Evolutionary conservation across 768 basidiomycete genomes (phyloP).

Genomic region (Boletus vermiculosoides): DNA sequence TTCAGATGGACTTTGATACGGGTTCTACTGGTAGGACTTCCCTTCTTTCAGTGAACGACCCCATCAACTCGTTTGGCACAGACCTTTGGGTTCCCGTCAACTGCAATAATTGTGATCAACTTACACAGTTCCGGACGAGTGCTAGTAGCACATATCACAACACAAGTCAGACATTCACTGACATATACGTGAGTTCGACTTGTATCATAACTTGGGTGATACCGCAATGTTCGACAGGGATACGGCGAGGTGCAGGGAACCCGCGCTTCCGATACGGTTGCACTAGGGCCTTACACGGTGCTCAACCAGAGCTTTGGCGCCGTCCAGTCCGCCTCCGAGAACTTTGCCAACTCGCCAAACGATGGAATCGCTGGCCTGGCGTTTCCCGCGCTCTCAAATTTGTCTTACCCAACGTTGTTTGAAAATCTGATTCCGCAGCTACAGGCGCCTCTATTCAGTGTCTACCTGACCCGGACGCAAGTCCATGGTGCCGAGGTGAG

Average conservation of each 20-base stretch:
- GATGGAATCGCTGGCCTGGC: conserved; percentile 62
- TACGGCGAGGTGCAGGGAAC: conserved; percentile 51
- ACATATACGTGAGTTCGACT: conserved; percentile 42
- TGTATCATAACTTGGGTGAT: conserved; percentile 8
- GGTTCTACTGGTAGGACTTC: conserved; percentile 41
- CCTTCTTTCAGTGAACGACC: background rate
- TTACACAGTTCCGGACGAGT: conserved; percentile 36
- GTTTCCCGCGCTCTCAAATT: conserved; percentile 54
- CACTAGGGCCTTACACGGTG: conserved; percentile 45
- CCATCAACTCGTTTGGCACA: conserved; percentile 17
- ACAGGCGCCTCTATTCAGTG: conserved; percentile 50
- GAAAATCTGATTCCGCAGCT: conserved; percentile 56
- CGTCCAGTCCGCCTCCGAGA: conserved; percentile 44
- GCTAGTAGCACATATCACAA: conserved; percentile 43
- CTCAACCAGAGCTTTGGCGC: conserved; percentile 56
- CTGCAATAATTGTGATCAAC: conserved; percentile 40
- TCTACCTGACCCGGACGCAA: conserved; percentile 49
- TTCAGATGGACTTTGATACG: conserved; percentile 65
- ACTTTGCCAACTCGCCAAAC: conserved; percentile 51
- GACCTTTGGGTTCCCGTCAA: conserved; percentile 58
- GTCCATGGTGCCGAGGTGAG: conserved; percentile 49
- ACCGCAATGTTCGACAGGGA: conserved; percentile 37
- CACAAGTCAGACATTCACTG: conserved; percentile 32
- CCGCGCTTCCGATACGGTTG: conserved; percentile 50
- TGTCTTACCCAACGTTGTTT: conserved; percentile 52